These are phyloP conservation scores for Melampsora abietis-canadensis DNA, from an alignment of 1,284 basidiomycete species.

Conservation along the genomic window DNA sequence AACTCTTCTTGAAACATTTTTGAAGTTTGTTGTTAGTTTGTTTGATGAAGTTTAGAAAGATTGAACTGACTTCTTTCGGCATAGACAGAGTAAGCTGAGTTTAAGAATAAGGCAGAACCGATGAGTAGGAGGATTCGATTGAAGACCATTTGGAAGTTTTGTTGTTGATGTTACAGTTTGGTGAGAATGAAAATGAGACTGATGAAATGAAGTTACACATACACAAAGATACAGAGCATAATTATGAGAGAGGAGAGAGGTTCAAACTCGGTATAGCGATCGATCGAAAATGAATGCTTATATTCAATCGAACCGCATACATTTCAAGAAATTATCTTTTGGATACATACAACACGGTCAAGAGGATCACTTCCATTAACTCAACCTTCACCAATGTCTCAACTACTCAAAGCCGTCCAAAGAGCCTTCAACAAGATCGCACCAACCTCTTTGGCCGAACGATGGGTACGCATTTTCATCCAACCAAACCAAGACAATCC, in stretches of 20 bases:
- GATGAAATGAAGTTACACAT: background rate
- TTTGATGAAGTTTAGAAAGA: background rate
- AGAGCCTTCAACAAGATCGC: constrained; percentile 32
- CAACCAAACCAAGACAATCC: background rate
- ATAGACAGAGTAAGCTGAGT: constrained; percentile 2
- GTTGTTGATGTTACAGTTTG: background rate
- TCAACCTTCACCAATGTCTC: constrained; percentile 20
- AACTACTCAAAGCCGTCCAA: constrained; percentile 22
- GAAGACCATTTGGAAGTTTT: background rate
- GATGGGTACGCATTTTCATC: constrained; percentile 17
- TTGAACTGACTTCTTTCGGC: background rate
- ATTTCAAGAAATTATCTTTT: too few species aligned
- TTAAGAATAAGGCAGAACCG: background rate
- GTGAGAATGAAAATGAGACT: background rate
- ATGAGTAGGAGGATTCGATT: background rate
- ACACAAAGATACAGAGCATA: background rate
- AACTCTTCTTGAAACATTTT: too few species aligned
- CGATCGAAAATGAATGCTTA: background rate
- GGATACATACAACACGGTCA: too few species aligned
- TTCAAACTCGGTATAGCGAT: background rate
- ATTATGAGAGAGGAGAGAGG: too few species aligned
- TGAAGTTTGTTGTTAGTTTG: too few species aligned
- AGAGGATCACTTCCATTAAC: background rate
- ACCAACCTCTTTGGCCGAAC: constrained; percentile 34
- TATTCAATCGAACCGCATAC: background rate